These are phyloP conservation scores for Paramecium sonneborni DNA, from an alignment of 73 alveolate genomes.

Conservation along the genomic window DNA sequence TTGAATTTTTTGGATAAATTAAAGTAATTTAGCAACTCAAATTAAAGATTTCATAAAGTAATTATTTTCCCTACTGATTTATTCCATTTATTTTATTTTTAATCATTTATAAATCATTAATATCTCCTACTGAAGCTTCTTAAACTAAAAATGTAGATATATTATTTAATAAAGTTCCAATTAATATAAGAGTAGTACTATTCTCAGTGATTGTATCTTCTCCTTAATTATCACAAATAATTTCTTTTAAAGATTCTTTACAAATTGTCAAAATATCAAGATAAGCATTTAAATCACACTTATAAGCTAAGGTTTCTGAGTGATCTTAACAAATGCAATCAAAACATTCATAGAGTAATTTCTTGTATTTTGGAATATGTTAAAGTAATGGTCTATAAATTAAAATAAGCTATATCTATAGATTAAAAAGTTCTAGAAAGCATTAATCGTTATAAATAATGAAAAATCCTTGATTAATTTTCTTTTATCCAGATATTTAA, in stretches of 20 bases:
- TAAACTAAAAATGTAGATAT: background rate
- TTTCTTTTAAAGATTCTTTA: background rate
- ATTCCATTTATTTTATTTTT: background rate
- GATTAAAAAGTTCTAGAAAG: background rate
- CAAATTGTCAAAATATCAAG: background rate
- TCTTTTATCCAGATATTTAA: background rate
- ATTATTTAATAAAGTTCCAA: background rate
- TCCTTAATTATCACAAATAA: background rate
- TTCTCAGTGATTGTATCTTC: conserved; percentile 26
- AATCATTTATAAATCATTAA: background rate
- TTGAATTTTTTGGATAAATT: background rate
- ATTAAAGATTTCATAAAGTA: background rate
- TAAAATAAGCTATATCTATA: background rate
- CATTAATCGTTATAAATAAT: background rate
- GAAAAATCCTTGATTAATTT: conserved; percentile 38
- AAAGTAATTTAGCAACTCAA: background rate
- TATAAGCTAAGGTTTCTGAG: conserved; percentile 37
- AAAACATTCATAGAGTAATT: background rate
- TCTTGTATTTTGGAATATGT: conserved; percentile 34
- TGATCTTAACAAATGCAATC: background rate
- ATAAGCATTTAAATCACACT: background rate
- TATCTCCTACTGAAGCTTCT: background rate
- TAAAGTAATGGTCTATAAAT: background rate
- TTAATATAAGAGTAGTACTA: background rate
- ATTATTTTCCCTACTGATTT: background rate